phyloP scores from a whole-genome alignment of 257 asterid species.

The Plectranthus barbatus region DNA sequence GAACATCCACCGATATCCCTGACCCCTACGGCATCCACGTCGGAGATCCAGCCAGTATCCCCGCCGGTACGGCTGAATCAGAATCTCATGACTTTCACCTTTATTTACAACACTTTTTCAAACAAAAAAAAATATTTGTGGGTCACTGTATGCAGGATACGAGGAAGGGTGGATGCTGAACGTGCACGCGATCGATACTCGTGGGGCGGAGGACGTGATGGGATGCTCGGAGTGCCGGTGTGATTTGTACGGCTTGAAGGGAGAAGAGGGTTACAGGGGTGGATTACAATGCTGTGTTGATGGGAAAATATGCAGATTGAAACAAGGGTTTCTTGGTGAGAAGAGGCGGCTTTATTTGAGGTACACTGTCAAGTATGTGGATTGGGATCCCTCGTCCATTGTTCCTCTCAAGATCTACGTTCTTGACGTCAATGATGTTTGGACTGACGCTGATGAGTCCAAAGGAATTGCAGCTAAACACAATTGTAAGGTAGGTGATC shows the following conservation, averaged over 20 bases:
- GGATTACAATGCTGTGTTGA: constrained; percentile 60
- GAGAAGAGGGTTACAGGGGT: constrained; percentile 36
- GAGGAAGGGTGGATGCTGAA: constrained; percentile 60
- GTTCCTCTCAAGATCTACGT: constrained; percentile 46
- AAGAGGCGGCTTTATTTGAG: constrained; percentile 40
- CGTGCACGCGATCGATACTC: constrained; percentile 66
- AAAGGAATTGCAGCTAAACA: constrained; percentile 18
- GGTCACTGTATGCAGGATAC: constrained; percentile 19
- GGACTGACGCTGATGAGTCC: constrained; percentile 13
- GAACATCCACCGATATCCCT: constrained; percentile 36
- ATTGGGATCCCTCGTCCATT: constrained; percentile 41
- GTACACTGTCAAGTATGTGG: constrained; percentile 49
- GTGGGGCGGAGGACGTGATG: constrained; percentile 45
- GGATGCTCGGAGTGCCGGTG: constrained; percentile 68
- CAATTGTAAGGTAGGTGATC: constrained; percentile 18
- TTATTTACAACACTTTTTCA: too few relatives aligned
- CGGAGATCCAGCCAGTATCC: constrained; percentile 40
- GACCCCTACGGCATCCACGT: constrained; percentile 58
- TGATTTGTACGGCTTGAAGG: constrained; percentile 38
- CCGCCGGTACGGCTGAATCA: constrained; percentile 23
- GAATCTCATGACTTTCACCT: too few relatives aligned
- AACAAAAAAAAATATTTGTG: too few relatives aligned
- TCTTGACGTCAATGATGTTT: constrained; percentile 37
- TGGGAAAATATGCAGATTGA: constrained; percentile 35
- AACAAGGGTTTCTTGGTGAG: constrained; percentile 31